A percentile compares a stretch with the other conserved stretches of the same genome.
These are phyloP conservation scores for Pseudogymnoascus sp. DNA, from an alignment of 2,329 filamentous ascomycete species.

Conservation along the genomic window DNA sequence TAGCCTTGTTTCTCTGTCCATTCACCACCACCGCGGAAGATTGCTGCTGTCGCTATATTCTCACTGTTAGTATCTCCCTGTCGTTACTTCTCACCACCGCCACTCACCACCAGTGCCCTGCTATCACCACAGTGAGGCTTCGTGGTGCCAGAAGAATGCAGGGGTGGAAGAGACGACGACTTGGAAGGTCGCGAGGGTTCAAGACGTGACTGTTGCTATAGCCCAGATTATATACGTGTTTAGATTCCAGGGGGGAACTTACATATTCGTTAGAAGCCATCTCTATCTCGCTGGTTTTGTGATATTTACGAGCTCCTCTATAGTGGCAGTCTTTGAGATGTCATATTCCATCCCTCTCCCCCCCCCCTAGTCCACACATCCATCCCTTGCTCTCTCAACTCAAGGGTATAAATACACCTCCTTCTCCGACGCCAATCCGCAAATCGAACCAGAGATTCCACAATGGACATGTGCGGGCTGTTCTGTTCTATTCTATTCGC, in stretches of 20 bases:
- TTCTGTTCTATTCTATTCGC: background rate
- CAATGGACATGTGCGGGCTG: no score
- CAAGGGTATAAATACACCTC: background rate
- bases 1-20: no score
- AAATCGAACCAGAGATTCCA: background rate
- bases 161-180: no score
- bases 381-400: background rate
- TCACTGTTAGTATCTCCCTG: background rate
- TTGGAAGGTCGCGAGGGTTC: no score
- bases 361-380: background rate
- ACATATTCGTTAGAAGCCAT: background rate
- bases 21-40: no score
- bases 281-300: background rate
- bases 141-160: no score
- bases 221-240: background rate
- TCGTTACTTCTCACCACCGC: background rate
- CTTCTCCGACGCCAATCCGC: background rate
- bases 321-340: background rate
- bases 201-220: background rate
- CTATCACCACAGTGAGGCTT: no score
- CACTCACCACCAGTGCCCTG: background rate
- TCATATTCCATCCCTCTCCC: background rate
- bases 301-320: background rate
- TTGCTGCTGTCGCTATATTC: background rate
- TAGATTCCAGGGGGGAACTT: background rate